Evolutionary conservation across 768 basidiomycete genomes (phyloP).

Genomic region (Termitomyces sp.): DNA sequence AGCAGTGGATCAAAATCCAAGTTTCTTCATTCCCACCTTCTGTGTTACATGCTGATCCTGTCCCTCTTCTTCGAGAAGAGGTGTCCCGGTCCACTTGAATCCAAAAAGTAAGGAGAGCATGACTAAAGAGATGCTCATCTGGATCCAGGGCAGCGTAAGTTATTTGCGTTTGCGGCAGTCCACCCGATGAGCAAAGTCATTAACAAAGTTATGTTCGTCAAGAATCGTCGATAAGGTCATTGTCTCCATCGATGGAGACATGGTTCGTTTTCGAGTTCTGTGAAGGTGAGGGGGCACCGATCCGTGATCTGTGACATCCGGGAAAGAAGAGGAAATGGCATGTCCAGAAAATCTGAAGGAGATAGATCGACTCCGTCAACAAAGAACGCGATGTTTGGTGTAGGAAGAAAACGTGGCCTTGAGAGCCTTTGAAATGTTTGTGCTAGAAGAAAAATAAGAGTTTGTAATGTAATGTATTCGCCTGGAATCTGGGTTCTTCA

Average conservation of each 20-base stretch:
- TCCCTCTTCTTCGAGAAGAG: slow-evolving; percentile 13
- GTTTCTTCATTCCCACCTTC: slow-evolving; percentile 9
- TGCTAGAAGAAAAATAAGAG: slow-evolving; percentile 10
- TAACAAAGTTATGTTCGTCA: slow-evolving; percentile 26
- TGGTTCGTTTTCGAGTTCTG: slow-evolving; percentile 17
- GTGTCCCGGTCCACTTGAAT: slow-evolving; percentile 2
- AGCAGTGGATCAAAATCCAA: slow-evolving; percentile 10
- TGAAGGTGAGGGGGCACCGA: slow-evolving; percentile 7
- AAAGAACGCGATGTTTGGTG: slow-evolving; percentile 16
- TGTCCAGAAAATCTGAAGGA: slow-evolving; percentile 9
- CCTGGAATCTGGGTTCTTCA: slow-evolving; percentile 26
- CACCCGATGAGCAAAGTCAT: slow-evolving; percentile 8
- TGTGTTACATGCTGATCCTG: slow-evolving; percentile 4
- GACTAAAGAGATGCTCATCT: slow-evolving; percentile 7
- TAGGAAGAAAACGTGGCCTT: slow-evolving; percentile 21
- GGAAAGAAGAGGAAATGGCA: neutral
- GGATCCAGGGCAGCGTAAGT: slow-evolving; percentile 9
- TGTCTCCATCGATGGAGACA: slow-evolving; percentile 20
- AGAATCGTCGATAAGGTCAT: slow-evolving; percentile 30
- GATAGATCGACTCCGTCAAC: slow-evolving; percentile 20
- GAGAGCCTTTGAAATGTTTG: slow-evolving; percentile 6
- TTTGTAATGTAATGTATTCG: slow-evolving; percentile 19
- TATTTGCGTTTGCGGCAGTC: neutral
- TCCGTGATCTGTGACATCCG: slow-evolving; percentile 5
- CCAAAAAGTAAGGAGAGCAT: slow-evolving; percentile 2